Base-by-base conservation (phyloP, 306 rosid genomes). In the Cyamopsis tetragonoloba region DNA sequence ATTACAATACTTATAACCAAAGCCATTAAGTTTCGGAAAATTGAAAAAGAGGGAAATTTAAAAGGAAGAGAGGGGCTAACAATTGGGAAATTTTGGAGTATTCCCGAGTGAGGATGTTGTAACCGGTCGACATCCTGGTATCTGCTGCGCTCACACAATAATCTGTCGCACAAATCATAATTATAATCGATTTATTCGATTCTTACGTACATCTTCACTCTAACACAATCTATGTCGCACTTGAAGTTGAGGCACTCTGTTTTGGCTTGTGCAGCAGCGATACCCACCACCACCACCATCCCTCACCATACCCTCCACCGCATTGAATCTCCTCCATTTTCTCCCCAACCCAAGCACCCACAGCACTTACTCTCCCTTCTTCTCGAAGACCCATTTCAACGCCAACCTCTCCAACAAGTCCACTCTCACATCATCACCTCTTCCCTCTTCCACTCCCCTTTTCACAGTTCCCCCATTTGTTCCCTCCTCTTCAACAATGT, bases 41-140 rank as follows among this genome's bases (percentile, higher is more conserved):
- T 8, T 35, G 2, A 11, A 42, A 41, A 19, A 23, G 7, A 28
- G 4, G 4, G 34, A 3, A 3, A 65, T 2, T 30, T 1, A 6
- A 15, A 24, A 6, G 8, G 27, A 32, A 18, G 15, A 0, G 20
- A 3, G 23, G 15, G 19, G 2, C 85, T 0, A 78, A 92, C 98
- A 89, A 34, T 79, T 84, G 81, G 80, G 79, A 77, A 72, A 92
- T 82, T 79, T 92, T 92, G 77, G 98, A 92, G 86, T 92, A 89
- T 6, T 85, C 98, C 6, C 98, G 96, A 30, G 98, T 89, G 54
- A 92, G 98, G 49, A 92, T 89, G 62, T 79, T 92, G 87, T 92
- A 89, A 76, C 98, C 96, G 0, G 96, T 85, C 4, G 98, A 92
- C 95, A 92, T 75, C 73, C 98, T 91, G 59, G 95, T 89, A 85